A percentile compares a stretch with the other conserved stretches of the same genome.
phyloP scores from a whole-genome alignment of 192 early-diverging fungal genomes.

The Radiomyces spectabilis region DNA sequence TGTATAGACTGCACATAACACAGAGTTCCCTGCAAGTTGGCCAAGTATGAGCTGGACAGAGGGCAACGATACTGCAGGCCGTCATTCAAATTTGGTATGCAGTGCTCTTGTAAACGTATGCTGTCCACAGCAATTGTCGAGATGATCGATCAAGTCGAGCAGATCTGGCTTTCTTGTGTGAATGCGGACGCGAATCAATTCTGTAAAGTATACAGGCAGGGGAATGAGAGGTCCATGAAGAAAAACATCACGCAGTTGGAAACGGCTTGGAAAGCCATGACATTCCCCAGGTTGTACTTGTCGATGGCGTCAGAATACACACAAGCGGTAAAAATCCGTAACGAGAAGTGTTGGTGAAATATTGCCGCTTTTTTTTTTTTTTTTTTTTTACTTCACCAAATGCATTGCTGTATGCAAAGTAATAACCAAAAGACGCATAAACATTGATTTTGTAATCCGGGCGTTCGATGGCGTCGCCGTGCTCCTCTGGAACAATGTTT shows the following conservation, averaged over 20 bases:
- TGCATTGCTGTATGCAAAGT: constrained; percentile 1
- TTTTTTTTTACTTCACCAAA: constrained; percentile 4
- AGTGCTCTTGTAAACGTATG: too few relatives aligned
- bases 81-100: too few relatives aligned
- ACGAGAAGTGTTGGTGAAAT: constrained; percentile 1
- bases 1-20: too few relatives aligned
- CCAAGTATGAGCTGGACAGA: too few relatives aligned
- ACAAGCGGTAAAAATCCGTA: constrained; percentile 8
- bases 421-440: constrained; percentile 1
- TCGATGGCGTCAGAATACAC: constrained; percentile 3
- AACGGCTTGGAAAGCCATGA: constrained; percentile 5
- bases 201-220: constrained; percentile 4
- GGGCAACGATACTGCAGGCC: too few relatives aligned
- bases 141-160: not conserved
- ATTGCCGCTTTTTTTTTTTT: too few relatives aligned
- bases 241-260: constrained; percentile 5
- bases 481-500: constrained; percentile 1
- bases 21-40: too few relatives aligned
- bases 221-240: not conserved
- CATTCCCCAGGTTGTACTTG: constrained; percentile 1
- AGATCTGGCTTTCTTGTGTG: not conserved
- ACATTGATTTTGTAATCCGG: constrained; percentile 9
- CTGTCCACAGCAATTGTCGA: too few relatives aligned
- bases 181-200: not conserved
- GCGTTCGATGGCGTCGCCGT: constrained; percentile 1